Evolutionary conservation across 2,329 filamentous ascomycete species (phyloP), one percentile per base, ranked within the genome.

Genomic region (Colletotrichum phormii): DNA sequence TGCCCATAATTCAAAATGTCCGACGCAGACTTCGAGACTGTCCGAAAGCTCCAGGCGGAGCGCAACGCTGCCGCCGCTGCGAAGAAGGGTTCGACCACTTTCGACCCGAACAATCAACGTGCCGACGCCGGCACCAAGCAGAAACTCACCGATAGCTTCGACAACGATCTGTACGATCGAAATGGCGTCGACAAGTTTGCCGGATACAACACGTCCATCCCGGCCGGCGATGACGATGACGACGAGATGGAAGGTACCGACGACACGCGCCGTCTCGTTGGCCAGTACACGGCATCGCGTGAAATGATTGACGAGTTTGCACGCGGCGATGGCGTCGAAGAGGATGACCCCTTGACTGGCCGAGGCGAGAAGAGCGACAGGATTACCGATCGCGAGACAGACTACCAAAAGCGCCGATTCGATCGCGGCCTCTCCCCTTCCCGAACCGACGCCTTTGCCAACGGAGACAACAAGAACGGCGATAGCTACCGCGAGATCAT

Each of bases 391-490:
- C 93, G 97, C 79, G 96, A 98, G 86, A 97, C 95, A 75, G 96
- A 98, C 80, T 99, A 99, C 81, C 97, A 99, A 84, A 98, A 97
- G 85, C 94, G 95, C 76, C 92, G 95, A 72, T 97, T 97, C 82
- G 92, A 98, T 81, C 95, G 97, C 74, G 92, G 90, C 64, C 87
- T 98, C 75, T 97, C 95, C 26, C 95, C 95, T 5, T 95, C 94
- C 9, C 92, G 95, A 79, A 94, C 92, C 74, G 95, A 98, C 80
- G 92, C 95, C 0, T 97, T 97, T 79, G 93, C 92, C 75, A 94
- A 95, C 79, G 91, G 91, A 71, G 89, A 89, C 29, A 86, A 89
- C 33, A 90, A 90, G 67, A 92, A 95, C 76, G 95, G 94, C 22
- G 88, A 93, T 74, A 96, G 91, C 73, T 99, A 98, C 81, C 91